A percentile compares a stretch with the other conserved stretches of the same genome.
phyloP scores from a whole-genome alignment of 2,329 filamentous ascomycete species.

The Elsinoe fawcettii region DNA sequence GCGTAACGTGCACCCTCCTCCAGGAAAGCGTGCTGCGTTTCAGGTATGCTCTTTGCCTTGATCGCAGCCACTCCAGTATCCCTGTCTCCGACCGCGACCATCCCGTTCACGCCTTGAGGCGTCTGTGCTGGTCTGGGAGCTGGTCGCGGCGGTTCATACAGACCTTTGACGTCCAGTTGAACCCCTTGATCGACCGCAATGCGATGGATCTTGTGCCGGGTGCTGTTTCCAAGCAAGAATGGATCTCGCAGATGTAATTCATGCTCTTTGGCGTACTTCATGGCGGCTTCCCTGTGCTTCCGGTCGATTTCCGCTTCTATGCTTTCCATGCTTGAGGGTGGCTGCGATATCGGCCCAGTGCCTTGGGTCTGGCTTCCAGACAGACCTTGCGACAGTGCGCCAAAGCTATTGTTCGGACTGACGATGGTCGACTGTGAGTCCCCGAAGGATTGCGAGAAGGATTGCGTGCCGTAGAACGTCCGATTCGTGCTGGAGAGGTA shows the following conservation, averaged over 20 bases:
- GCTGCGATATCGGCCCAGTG: conserved; percentile 41
- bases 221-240: conserved; percentile 58
- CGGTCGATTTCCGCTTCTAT: conserved; percentile 58
- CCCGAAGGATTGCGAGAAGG: conserved; percentile 22
- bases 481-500: conserved; percentile 60
- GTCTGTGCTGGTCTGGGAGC: conserved; percentile 18
- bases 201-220: conserved; percentile 51
- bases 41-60: conserved; percentile 28
- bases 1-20: conserved; percentile 63
- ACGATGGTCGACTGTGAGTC: conserved; percentile 28
- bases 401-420: conserved; percentile 41
- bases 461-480: conserved; percentile 17
- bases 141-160: conserved; percentile 34
- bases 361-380: conserved; percentile 32
- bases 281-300: conserved; percentile 59
- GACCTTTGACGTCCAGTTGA: conserved; percentile 50
- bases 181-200: conserved; percentile 52
- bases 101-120: conserved; percentile 23
- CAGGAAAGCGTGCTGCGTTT: conserved; percentile 52
- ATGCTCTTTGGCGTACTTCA: conserved; percentile 50
- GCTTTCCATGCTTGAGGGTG: conserved; percentile 56
- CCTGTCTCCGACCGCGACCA: conserved; percentile 22
- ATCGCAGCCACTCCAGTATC: conserved; percentile 23
- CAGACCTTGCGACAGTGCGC: conserved; percentile 35
- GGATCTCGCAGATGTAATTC: conserved; percentile 66